Conservation (phyloP, 306 rosid species). For the Heteromeles arbutifolia region DNA sequence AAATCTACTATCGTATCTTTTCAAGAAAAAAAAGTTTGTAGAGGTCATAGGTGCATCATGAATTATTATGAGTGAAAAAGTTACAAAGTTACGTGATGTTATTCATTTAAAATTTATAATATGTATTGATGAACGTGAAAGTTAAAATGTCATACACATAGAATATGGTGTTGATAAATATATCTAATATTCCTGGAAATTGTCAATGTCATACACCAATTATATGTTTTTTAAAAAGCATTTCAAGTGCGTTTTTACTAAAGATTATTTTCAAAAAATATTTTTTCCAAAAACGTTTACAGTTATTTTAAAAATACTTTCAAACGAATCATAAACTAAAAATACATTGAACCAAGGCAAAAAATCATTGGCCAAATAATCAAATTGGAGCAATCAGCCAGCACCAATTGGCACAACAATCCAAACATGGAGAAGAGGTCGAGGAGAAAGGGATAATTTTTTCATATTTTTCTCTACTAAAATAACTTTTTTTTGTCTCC, state of each 20-base stretch:
- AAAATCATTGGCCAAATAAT: neutral
- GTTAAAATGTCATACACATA: neutral
- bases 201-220: no score
- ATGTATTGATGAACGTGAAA: neutral
- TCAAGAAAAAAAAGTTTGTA: no score
- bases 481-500: neutral
- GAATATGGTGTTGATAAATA: neutral
- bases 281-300: no score
- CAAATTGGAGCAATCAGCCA: neutral
- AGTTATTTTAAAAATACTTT: accelerated
- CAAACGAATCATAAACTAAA: no score
- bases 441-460: neutral
- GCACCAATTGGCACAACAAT: slow-evolving; percentile 2
- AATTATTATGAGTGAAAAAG: no score
- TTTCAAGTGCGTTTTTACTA: no score
- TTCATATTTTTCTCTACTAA: neutral
- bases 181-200: neutral
- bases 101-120: no score
- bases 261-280: no score
- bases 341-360: slow-evolving; percentile 3
- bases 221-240: no score
- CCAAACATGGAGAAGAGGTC: neutral
- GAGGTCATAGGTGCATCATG: no score
- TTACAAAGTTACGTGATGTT: neutral
- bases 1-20: no score